Percentiles rank a stretch among this genome's conserved stretches.
Conservation (phyloP, 768 basidiomycete species). For the Hortiboletus flavorubellus region DNA sequence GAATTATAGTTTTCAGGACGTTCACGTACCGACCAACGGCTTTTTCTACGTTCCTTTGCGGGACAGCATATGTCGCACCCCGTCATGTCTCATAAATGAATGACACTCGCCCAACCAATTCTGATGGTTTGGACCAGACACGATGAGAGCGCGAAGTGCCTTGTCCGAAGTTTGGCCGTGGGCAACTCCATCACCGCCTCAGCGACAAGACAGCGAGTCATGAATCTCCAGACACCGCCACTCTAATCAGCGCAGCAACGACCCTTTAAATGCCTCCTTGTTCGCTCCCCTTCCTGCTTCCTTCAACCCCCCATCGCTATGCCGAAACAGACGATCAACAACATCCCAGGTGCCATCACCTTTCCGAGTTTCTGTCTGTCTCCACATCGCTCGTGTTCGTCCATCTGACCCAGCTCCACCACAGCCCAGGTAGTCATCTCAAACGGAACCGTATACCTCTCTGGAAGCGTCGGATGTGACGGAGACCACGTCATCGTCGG, state of each 20-base stretch:
- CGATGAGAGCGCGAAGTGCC: too few relatives aligned
- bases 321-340: slow-evolving; percentile 30
- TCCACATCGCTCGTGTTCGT: neutral
- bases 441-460: slow-evolving; percentile 36
- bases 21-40: too few relatives aligned
- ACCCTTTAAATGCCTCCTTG: neutral
- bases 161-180: too few relatives aligned
- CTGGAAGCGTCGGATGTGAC: slow-evolving; percentile 38
- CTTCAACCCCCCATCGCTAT: slow-evolving; percentile 7
- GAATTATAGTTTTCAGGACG: neutral
- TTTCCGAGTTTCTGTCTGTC: slow-evolving; percentile 35
- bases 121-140: too few relatives aligned
- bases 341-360: slow-evolving; percentile 27
- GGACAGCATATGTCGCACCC: too few relatives aligned
- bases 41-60: neutral
- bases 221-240: neutral
- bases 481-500: slow-evolving; percentile 33
- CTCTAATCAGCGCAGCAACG: too few relatives aligned
- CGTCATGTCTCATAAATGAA: too few relatives aligned
- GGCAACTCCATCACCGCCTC: too few relatives aligned
- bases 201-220: too few relatives aligned
- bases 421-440: slow-evolving; percentile 40
- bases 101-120: too few relatives aligned
- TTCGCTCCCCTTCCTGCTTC: neutral
- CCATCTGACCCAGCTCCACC: neutral